A percentile compares a stretch with the other conserved stretches of the same genome.
phyloP scores from a whole-genome alignment of 2,329 filamentous ascomycete genomes.

The Neofusicoccum kwambonambiense region DNA sequence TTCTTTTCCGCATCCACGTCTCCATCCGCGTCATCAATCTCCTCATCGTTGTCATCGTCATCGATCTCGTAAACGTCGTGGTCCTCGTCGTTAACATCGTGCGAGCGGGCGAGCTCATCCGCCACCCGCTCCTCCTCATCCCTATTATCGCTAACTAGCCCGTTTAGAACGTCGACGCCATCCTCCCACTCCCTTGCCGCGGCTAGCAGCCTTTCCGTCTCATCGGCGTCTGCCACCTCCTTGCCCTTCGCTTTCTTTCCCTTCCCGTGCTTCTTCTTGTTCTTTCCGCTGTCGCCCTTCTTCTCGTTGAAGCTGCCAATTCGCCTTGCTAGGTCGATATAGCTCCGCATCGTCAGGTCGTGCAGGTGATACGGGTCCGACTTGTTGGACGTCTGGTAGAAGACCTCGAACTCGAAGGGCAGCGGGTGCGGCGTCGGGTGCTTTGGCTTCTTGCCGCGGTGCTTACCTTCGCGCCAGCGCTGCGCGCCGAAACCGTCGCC shows the following conservation, averaged over 20 bases:
- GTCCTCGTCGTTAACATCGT: conserved; percentile 10
- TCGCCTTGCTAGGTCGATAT: conserved; percentile 73
- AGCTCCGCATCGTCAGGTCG: conserved; percentile 82
- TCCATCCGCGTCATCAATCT: conserved; percentile 22
- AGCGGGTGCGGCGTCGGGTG: conserved; percentile 58
- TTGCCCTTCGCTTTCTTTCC: conserved; percentile 27
- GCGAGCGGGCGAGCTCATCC: conserved; percentile 21
- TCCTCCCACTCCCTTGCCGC: neutral
- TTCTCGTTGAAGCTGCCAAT: conserved; percentile 55
- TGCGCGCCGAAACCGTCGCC: conserved; percentile 28
- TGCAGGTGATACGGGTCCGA: conserved; percentile 72
- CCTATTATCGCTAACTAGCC: conserved; percentile 16
- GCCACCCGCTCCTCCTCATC: conserved; percentile 25
- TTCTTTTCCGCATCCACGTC: conserved; percentile 38
- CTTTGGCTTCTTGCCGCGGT: conserved; percentile 50
- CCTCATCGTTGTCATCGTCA: conserved; percentile 30
- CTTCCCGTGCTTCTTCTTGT: conserved; percentile 22
- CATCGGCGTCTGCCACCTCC: neutral
- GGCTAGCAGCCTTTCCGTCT: neutral
- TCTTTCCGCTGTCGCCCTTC: conserved; percentile 20
- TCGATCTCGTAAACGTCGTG: conserved; percentile 22
- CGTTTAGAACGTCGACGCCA: neutral
- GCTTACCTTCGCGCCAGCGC: conserved; percentile 65
- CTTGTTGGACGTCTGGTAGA: conserved; percentile 74
- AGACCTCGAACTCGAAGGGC: conserved; percentile 72